Conservation (phyloP, 2,329 filamentous ascomycete species). For the Colletotrichum coccodes region DNA sequence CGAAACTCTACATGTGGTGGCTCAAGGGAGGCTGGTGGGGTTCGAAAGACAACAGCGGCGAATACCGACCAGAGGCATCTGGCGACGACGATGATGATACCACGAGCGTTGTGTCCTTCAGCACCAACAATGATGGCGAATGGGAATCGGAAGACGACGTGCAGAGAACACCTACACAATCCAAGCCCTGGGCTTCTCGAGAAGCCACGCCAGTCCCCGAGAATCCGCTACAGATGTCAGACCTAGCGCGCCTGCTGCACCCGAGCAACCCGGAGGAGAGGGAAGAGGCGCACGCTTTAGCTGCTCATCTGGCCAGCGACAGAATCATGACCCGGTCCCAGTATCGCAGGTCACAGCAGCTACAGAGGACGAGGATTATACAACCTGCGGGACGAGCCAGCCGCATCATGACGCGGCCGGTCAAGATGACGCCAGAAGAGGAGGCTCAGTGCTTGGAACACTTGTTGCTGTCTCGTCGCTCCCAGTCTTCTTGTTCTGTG, state of each 20-base stretch:
- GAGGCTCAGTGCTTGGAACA: constrained; percentile 71
- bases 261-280: constrained; percentile 81
- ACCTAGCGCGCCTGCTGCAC: constrained; percentile 84
- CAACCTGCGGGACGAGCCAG: constrained; percentile 53
- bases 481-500: constrained; percentile 15
- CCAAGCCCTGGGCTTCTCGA: constrained; percentile 47
- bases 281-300: constrained; percentile 82
- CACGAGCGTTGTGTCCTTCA: constrained; percentile 80
- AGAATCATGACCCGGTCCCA: constrained; percentile 84
- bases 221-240: constrained; percentile 70
- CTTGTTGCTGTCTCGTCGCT: constrained; percentile 64
- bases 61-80: constrained; percentile 69
- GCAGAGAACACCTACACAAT: constrained; percentile 79
- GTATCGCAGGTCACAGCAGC: constrained; percentile 75
- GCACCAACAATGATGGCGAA: constrained; percentile 55
- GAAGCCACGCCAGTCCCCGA: constrained; percentile 70
- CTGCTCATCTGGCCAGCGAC: constrained; percentile 79
- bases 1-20: constrained; percentile 86
- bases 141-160: constrained; percentile 61
- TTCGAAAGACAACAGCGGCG: constrained; percentile 80
- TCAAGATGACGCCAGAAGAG: constrained; percentile 64
- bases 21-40: constrained; percentile 87
- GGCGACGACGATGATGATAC: constrained; percentile 70
- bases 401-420: constrained; percentile 40
- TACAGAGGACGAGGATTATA: constrained; percentile 76